phyloP scores from a whole-genome alignment of 306 rosid genomes.

The Oxytropis ochrocephala region DNA sequence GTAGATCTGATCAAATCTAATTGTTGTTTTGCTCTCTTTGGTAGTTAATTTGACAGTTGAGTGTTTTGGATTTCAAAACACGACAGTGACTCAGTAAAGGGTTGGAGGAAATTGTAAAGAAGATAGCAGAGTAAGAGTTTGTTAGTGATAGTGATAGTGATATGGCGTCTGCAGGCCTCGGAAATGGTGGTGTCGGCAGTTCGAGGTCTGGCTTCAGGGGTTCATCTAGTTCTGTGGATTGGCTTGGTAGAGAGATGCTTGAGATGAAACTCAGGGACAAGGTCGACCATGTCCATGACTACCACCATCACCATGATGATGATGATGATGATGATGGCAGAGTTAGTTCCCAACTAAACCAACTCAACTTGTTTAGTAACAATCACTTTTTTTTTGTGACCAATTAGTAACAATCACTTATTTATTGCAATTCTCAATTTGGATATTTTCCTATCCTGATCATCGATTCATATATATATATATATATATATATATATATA shows the following conservation, averaged over 20 bases:
- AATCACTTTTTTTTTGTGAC: no score
- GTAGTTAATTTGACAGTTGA: background rate
- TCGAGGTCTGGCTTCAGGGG: slow-evolving; percentile 87
- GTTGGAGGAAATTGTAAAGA: slow-evolving; percentile 31
- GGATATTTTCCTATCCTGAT: no score
- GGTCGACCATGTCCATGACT: slow-evolving; percentile 28
- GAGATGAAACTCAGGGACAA: slow-evolving; percentile 79
- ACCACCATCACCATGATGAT: no score
- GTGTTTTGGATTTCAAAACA: background rate
- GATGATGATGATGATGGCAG: slow-evolving; percentile 69
- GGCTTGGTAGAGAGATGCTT: slow-evolving; percentile 99
- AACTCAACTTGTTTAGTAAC: no score
- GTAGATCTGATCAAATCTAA: slow-evolving; percentile 33
- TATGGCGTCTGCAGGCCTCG: slow-evolving; percentile 92
- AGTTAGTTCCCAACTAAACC: background rate
- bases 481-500: no score
- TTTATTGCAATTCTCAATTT: no score
- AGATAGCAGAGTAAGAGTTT: slow-evolving; percentile 11
- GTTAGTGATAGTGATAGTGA: background rate
- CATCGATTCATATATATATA: no score
- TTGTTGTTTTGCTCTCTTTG: background rate
- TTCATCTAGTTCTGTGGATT: slow-evolving; percentile 85
- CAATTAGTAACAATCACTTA: no score
- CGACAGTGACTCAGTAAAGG: background rate
- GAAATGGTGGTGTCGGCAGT: slow-evolving; percentile 81